A percentile compares a stretch with the other conserved stretches of the same genome.
Conservation (phyloP, 192 early-diverging fungal genomes). For the Coemansia sp. region DNA sequence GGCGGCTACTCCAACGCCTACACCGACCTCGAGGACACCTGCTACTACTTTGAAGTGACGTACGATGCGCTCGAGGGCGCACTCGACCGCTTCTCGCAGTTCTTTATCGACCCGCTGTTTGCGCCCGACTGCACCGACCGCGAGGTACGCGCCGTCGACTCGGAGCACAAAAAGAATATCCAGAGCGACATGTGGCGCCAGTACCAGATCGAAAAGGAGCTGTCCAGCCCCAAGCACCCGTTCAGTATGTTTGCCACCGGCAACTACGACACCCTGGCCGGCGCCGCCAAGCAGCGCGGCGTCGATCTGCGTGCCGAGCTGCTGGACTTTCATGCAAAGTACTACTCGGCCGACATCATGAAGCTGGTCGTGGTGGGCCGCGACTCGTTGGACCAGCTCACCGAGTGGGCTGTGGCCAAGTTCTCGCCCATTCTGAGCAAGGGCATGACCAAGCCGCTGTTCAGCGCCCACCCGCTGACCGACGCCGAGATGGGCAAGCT, state of each 20-base stretch:
- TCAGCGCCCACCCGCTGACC: slow-evolving; percentile 72
- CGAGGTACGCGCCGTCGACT: slow-evolving; percentile 93
- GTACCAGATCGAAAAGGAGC: slow-evolving; percentile 81
- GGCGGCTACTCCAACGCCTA: slow-evolving; percentile 52
- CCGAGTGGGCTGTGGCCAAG: slow-evolving; percentile 75
- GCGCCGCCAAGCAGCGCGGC: slow-evolving; percentile 57
- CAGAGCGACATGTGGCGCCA: slow-evolving; percentile 87
- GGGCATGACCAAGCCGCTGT: slow-evolving; percentile 62
- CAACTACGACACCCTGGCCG: slow-evolving; percentile 74
- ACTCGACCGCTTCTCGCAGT: slow-evolving; percentile 80
- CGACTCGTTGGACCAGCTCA: slow-evolving; percentile 82
- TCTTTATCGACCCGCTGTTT: slow-evolving; percentile 92
- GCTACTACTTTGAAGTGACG: slow-evolving; percentile 49
- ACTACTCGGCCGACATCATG: slow-evolving; percentile 97
- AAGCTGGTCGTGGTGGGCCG: slow-evolving; percentile 82
- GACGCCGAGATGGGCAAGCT: slow-evolving; percentile 67
- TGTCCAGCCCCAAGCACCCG: slow-evolving; percentile 74
- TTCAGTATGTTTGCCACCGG: slow-evolving; percentile 91
- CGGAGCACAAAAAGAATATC: slow-evolving; percentile 95
- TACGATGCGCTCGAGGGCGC: slow-evolving; percentile 60
- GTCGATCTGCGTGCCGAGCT: slow-evolving; percentile 81
- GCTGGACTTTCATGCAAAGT: slow-evolving; percentile 81
- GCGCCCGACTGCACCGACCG: slow-evolving; percentile 83
- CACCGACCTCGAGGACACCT: slow-evolving; percentile 48
- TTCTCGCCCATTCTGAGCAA: slow-evolving; percentile 80